Conservation (phyloP, 75 land plant genomes). For the Selaginella moellendorffii region DNA sequence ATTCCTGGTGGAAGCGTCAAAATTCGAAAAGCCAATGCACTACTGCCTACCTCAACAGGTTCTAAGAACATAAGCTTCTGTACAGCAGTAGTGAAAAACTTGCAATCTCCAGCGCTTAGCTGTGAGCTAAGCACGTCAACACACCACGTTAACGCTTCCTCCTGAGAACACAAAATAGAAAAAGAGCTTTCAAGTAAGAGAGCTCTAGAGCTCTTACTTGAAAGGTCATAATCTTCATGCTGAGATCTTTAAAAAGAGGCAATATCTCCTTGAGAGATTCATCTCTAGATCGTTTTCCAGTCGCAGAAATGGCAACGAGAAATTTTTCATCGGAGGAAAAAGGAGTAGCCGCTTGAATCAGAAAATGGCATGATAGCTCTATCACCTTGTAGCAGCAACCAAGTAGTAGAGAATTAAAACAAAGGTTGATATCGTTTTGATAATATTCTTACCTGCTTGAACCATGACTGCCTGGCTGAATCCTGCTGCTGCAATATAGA, state of each 20-base stretch:
- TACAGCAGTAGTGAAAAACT: conserved; percentile 14
- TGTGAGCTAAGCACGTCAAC: conserved; percentile 19
- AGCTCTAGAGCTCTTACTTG: conserved; percentile 29
- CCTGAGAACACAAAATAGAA: background rate
- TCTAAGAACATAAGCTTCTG: conserved; percentile 28
- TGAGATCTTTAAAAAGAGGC: conserved; percentile 18
- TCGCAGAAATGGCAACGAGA: conserved; percentile 10
- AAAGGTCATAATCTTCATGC: conserved; percentile 17
- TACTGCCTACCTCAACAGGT: conserved; percentile 11
- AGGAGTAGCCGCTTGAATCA: conserved; percentile 20
- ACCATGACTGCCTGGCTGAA: conserved; percentile 21
- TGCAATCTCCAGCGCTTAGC: conserved; percentile 13
- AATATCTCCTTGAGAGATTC: conserved; percentile 17
- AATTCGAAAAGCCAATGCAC: too few relatives aligned
- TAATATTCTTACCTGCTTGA: conserved; percentile 18
- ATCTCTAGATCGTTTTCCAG: conserved; percentile 13
- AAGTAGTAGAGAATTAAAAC: too few relatives aligned
- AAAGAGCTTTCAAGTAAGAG: too few relatives aligned
- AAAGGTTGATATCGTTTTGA: background rate
- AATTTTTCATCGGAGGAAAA: conserved; percentile 26
- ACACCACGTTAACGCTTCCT: conserved; percentile 27
- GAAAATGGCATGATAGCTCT: conserved; percentile 23
- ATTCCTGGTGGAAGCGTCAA: too few relatives aligned
- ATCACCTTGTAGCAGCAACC: conserved; percentile 23
- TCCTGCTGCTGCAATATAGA: conserved; percentile 22